Evolutionary conservation across 164 flowering plant genomes (phyloP), one percentile per base, ranked within the genome.

Genomic region (Warburgia ugandensis): DNA sequence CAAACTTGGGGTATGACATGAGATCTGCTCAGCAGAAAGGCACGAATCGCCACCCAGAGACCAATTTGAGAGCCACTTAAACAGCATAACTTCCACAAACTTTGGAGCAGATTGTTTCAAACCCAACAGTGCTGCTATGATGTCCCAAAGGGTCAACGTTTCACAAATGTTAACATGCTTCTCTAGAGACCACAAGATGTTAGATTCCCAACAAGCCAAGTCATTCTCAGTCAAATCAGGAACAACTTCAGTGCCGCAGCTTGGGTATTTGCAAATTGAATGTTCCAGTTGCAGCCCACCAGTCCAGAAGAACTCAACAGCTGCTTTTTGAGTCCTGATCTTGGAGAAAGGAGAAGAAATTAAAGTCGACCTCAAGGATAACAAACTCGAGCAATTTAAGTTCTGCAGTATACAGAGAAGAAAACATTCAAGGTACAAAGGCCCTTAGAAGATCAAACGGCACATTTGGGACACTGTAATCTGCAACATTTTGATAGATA

Each of bases 231-330:
- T 48, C 35, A 78, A 60, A 57, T 66, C 75, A 56, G 77, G 64
- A 60, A 41, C 45, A 21, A 57, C 41, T 64, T 72, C 71, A 42
- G 22, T 37, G 21, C 39, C 58, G 35, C 54, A 53, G 37, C 61
- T 74, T 1, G 48, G 38, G 26, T 37, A 30, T 35, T 22, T 52
- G 31, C 59, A 61, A 6, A 55, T 40, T 38, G 66, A 53, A 45
- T 50, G 33, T 43, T 67, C 69, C 29, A 70, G 38, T 59, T 73
- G 69, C 64, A 79, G 90, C 28, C 94, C 96, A 52, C 94, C 95
- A 61, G 76, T 80, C 94, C 95, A 86, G 53, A 77, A 73, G 63
- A 83, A 86, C 48, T 88, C 91, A 45, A 86, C 72, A 44, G 77
- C 79, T 56, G 91, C 94, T 63, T 72, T 88, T 50, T 66, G 80